Base-by-base conservation (phyloP, 176 grass and related monocot species). In the Triticum timopheevii region DNA sequence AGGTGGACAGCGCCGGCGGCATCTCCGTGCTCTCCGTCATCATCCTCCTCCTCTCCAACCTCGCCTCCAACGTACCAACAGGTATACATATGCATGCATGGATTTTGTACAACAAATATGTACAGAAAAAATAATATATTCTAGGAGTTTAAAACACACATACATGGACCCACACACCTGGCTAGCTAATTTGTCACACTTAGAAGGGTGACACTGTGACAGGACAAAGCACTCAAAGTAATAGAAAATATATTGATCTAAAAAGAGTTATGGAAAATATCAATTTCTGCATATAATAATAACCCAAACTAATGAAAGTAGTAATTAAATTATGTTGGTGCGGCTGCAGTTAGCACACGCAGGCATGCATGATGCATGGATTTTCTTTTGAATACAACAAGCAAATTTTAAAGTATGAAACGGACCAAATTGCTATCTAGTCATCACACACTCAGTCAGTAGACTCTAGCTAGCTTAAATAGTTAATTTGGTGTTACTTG, bases 21-120 rank as follows among this genome's bases (percentile, higher is more conserved):
- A 73, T 95, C 79, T 90, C 93, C 9, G 83, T 95, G 10, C 93
- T 95, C 38, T 88, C 90, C 23, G 13, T 87, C 65, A 92, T 95
- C 74, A 80, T 95, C 63, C 88, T 95, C 3, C 71, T 93, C 20
- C 90, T 95, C 39, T 95, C 93, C 59, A 95, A 93, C 81, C 83
- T 95, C 28, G 93, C 93, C 33, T 95, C 93, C 33, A 95, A 95
- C 78, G 88, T 95, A 22, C 93, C 93, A 3, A 93, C 90, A 19
- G 89, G 92, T 89, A 45, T 5, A 17, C 19, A 2, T 13, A 59
- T 0, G 31, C 11, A 70, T n/a, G 39, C 49, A 52, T 52, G 49
- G 49, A 52, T 52, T 52, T 52, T 52, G 5, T 13, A 72, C 36
- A 23, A 72, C 30, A 47, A 70, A 34, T 42, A 42, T 73, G 42